Base-by-base conservation (phyloP, 352 stramenopile genomes). In the Phytophthora constricta region DNA sequence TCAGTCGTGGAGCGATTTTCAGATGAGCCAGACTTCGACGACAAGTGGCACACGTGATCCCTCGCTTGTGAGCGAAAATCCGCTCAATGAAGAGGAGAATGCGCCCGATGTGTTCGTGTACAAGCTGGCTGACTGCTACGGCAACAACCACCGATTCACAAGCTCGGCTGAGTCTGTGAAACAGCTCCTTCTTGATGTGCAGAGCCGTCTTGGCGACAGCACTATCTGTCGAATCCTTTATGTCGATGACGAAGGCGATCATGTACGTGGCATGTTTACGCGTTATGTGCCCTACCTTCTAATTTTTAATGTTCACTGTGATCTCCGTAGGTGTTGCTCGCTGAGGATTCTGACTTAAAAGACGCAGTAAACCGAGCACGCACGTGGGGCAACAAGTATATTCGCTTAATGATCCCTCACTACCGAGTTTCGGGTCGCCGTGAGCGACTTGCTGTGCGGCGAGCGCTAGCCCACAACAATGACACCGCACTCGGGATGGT, bases 81-180 rank as follows among this genome's bases (percentile, higher is more conserved):
- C 76, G 22, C 65, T 81, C 9, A 63, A 65, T 3, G 58, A 69
- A 56, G 58, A 62, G 1, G 68, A 76, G 7, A 57, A 75, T 47
- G 37, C 47, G 39, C 70, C 71, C 14, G 70, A 84, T 48, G 82
- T 81, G 51, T 96, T 96, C 68, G 86, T 94, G 8, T 96, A 83
- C 70, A 96, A 95, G 62, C 70, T 96, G 47, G 83, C 84, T 3
- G 88, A 96, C 58, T 89, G 79, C 47, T 90, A 91, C 33, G 85
- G 84, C 11, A 90, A 87, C 57, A 96, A 90, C 49, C 88, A 96
- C 27, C 86, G 88, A 2, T 96, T 96, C 59, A 95, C 86, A 16
- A 93, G 86, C 46, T 95, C 88, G 5, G 86, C 88, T 17, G 79
- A 88, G 54, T 90, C 81, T 14, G 55, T 96, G 13, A 85, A 85